Percentiles rank a stretch among this genome's conserved stretches.
These are phyloP conservation scores for Sideroxylon spinosum DNA, from an alignment of 179 eudicot genomes.

Conservation along the genomic window DNA sequence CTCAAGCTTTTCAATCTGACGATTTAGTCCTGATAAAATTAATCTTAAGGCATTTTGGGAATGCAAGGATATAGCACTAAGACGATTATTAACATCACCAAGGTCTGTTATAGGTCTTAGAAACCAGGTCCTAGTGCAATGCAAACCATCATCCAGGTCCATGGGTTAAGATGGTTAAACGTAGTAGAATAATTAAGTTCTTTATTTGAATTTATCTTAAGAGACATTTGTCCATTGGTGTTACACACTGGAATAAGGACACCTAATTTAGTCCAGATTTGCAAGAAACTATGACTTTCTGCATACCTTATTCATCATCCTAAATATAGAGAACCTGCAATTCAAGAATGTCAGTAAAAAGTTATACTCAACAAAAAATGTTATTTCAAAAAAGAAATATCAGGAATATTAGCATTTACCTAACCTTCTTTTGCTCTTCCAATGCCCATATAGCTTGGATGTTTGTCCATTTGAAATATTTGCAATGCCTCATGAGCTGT, in stretches of 20 bases:
- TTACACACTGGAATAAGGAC: conserved; percentile 67
- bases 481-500: conserved; percentile 92
- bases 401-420: conserved; percentile 42
- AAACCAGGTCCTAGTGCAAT: conserved; percentile 78
- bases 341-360: conserved; percentile 10
- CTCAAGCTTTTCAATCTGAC: background rate
- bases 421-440: conserved; percentile 89
- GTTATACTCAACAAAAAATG: conserved; percentile 1
- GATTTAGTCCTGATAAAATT: background rate
- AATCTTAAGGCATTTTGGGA: background rate
- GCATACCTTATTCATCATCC: conserved; percentile 96
- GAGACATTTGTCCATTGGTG: conserved; percentile 91
- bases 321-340: conserved; percentile 91
- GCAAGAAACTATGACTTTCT: conserved; percentile 4
- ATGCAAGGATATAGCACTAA: conserved; percentile 84
- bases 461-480: conserved; percentile 93
- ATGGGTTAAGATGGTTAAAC: conserved; percentile 5
- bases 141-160: conserved; percentile 21
- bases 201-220: conserved; percentile 50
- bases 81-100: conserved; percentile 67
- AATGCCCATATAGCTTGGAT: conserved; percentile 99
- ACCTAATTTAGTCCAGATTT: conserved; percentile 16
- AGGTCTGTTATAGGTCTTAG: conserved; percentile 83
- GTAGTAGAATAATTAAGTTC: conserved; percentile 12
- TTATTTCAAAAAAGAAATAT: background rate